Percentiles rank a stretch among this genome's conserved stretches.
phyloP scores from a whole-genome alignment of 2,329 filamentous ascomycete species.

The Fonsecaea monophora region DNA sequence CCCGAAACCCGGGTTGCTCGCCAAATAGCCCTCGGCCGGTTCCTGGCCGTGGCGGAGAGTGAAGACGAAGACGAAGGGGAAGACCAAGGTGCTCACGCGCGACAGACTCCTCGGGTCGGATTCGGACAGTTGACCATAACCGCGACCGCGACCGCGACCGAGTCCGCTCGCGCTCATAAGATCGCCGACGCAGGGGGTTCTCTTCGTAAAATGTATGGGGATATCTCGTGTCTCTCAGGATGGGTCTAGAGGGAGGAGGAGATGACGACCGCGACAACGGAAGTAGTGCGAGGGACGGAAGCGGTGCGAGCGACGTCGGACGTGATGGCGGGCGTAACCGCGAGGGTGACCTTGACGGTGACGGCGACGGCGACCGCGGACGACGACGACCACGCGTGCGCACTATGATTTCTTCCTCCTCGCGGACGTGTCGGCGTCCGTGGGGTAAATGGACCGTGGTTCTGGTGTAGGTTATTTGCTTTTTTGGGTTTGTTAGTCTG shows the following conservation, averaged over 20 bases:
- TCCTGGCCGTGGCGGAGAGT: background rate
- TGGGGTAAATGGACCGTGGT: background rate
- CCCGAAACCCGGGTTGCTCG: background rate
- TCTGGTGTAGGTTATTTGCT: slow-evolving; percentile 13
- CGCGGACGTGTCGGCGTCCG: slow-evolving; percentile 5
- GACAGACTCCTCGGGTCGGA: background rate
- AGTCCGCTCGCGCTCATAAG: slow-evolving; percentile 1
- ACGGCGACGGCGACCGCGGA: background rate
- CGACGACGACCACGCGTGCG: background rate
- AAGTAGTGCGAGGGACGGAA: background rate
- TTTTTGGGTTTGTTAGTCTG: too few relatives aligned
- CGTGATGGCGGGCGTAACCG: too few relatives aligned
- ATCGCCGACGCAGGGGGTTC: slow-evolving; percentile 5
- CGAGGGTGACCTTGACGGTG: too few relatives aligned
- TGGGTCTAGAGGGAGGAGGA: background rate
- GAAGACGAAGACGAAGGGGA: background rate
- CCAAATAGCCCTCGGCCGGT: background rate
- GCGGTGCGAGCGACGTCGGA: background rate
- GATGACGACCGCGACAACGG: too few relatives aligned
- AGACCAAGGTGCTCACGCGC: background rate
- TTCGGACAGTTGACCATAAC: slow-evolving; percentile 1
- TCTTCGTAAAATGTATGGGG: slow-evolving; percentile 13
- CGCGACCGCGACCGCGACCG: background rate
- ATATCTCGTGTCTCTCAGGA: background rate
- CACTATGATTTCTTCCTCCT: slow-evolving; percentile 7